Conservation (phyloP, 106 monocot genomes). For the Acanthochlamys bracteata region DNA sequence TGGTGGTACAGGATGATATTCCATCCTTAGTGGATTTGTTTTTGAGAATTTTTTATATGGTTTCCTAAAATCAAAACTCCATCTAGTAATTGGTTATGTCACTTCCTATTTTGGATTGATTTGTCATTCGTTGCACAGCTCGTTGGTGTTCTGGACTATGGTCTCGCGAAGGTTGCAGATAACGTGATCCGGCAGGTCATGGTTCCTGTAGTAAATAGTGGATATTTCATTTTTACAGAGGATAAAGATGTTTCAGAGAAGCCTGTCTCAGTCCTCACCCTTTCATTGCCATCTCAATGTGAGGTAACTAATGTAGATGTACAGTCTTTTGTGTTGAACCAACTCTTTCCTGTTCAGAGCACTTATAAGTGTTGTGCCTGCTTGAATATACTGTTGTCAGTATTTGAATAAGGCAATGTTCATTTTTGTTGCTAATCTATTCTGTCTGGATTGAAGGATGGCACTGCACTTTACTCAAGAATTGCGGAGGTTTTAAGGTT, state of each 20-base stretch:
- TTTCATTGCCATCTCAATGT: slow-evolving; percentile 37
- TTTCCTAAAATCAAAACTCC: not conserved
- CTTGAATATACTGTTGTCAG: not conserved
- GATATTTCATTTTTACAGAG: slow-evolving; percentile 25
- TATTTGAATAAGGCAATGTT: not conserved
- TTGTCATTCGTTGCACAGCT: slow-evolving; percentile 29
- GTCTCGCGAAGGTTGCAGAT: slow-evolving; percentile 75
- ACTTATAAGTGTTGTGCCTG: too few relatives aligned
- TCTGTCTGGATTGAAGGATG: slow-evolving; percentile 39
- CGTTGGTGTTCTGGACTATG: slow-evolving; percentile 65
- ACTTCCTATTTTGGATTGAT: not conserved
- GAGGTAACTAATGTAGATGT: slow-evolving; percentile 30
- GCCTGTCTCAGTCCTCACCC: slow-evolving; percentile 28
- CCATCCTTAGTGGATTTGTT: too few relatives aligned
- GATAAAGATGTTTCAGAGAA: slow-evolving; percentile 18
- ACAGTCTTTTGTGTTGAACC: too few relatives aligned
- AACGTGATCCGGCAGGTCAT: slow-evolving; percentile 69
- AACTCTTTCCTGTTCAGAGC: too few relatives aligned
- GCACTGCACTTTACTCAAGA: slow-evolving; percentile 42
- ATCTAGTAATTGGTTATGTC: not conserved
- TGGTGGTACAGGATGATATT: not conserved
- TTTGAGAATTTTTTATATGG: too few relatives aligned
- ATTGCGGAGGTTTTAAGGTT: slow-evolving; percentile 66
- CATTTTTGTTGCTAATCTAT: not conserved
- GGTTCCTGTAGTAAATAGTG: slow-evolving; percentile 49